Base-by-base conservation (phyloP, 2,329 filamentous ascomycete genomes). In the Calycina marina region DNA sequence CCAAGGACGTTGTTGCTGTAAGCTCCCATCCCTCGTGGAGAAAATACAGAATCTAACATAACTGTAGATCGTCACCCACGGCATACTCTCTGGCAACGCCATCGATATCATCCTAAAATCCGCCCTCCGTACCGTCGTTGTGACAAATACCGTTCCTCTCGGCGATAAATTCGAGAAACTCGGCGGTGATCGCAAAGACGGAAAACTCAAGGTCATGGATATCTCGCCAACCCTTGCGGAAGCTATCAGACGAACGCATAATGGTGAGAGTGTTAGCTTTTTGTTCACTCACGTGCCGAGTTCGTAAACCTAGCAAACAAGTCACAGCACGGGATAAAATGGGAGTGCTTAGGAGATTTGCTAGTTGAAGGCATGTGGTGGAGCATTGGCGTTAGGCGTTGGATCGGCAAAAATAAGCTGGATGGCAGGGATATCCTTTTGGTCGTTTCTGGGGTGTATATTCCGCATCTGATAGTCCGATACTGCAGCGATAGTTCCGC, bases 141-240 rank as follows among this genome's bases (percentile, higher is more conserved):
- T 93, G 20, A 93, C 86, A 30, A 93, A 94, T 59, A 93, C 81
- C 2, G 80, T 88, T 9, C 79, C 80, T 4, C 69, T 84, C 43
- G 72, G 76, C 42, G 80, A 84, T 53, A 88, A 92, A 66, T 77
- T 79, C 54, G 72, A 77, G 50, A 59, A 67, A 25, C 92, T 29
- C 6, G 27, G 86, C 58, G 67, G 74, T 36, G 20, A 22, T 22
- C 8, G 20, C 8, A 22, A 22, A 22, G 20, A 22, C n/a, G 20
- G 20, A 22, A 78, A 81, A 57, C 71, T 94, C 41, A 77, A 85
- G 57, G 86, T 86, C 35, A 93, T 94, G 54, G 86, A 94, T 57
- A 83, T 94, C 47, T 84, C 79, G 48, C 79, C 82, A 25, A 93
- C 85, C 20, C 61, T 81, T 36, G 76, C 73, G n/a, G 76, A 77